Evolutionary conservation across 805 yeast genomes (phyloP).

Genomic region (Myxozyma udenii): DNA sequence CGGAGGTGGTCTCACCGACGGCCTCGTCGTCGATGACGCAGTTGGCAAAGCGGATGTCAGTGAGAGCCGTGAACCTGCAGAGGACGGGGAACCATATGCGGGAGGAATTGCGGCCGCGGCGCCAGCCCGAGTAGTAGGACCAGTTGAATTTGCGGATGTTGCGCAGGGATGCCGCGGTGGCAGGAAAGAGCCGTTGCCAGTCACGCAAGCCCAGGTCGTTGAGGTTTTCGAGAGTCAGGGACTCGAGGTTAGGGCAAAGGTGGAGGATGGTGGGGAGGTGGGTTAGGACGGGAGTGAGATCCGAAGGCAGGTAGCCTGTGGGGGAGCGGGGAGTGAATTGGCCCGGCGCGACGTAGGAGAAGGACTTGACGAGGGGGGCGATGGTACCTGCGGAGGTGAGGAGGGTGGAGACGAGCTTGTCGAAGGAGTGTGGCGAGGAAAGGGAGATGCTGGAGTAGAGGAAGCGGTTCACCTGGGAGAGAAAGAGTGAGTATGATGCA

Average conservation of each 20-base stretch:
- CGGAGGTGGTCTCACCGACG: slow-evolving; percentile 3
- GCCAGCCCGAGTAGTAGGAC: slow-evolving; percentile 30
- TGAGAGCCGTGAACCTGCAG: slow-evolving; percentile 15
- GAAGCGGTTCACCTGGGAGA: slow-evolving; percentile 23
- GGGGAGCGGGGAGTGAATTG: slow-evolving; percentile 29
- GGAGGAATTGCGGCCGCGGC: slow-evolving; percentile 29
- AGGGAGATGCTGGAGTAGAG: slow-evolving; percentile 19
- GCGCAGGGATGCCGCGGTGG: slow-evolving; percentile 19
- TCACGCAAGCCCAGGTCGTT: slow-evolving; percentile 21
- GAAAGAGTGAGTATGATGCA: not conserved
- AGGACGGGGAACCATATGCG: slow-evolving; percentile 24
- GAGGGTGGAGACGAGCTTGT: slow-evolving; percentile 26
- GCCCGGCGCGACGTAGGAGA: slow-evolving; percentile 26
- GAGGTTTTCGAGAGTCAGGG: slow-evolving; percentile 25
- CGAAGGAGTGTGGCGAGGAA: slow-evolving; percentile 15
- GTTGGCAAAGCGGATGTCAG: slow-evolving; percentile 21
- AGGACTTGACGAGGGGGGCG: slow-evolving; percentile 26
- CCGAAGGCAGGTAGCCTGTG: slow-evolving; percentile 29
- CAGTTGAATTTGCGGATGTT: slow-evolving; percentile 15
- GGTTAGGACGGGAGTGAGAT: slow-evolving; percentile 22
- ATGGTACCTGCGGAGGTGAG: slow-evolving; percentile 22
- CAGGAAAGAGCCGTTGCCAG: slow-evolving; percentile 28
- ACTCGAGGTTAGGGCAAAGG: slow-evolving; percentile 25
- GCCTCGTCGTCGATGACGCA: slow-evolving; percentile 23
- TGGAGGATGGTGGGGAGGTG: slow-evolving; percentile 29